Evolutionary conservation across 441 rosid genomes (phyloP).

Genomic region (Eruca vesicaria): DNA sequence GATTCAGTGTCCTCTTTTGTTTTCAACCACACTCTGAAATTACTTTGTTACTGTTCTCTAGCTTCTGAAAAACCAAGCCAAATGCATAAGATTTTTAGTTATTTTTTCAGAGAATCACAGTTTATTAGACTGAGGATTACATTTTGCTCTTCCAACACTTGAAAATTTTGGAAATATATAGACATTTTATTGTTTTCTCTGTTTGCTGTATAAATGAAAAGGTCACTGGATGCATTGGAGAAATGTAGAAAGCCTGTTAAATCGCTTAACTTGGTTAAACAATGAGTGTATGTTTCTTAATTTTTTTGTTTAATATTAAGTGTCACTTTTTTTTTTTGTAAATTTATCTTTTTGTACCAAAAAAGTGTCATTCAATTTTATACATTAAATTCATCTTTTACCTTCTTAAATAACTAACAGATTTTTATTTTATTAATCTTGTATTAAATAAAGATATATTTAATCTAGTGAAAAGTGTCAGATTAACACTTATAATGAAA

Average conservation of each 20-base stretch:
- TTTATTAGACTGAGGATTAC: conserved; percentile 6
- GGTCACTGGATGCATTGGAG: background rate
- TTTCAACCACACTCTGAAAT: background rate
- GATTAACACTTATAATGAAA: too few species aligned
- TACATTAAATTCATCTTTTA: too few species aligned
- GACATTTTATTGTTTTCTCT: background rate
- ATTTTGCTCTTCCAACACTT: background rate
- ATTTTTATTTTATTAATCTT: too few species aligned
- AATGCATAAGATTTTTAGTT: background rate
- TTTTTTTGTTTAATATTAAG: too few species aligned
- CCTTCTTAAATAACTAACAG: too few species aligned
- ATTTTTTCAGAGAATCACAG: conserved; percentile 17
- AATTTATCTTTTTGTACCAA: too few species aligned
- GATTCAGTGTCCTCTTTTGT: background rate
- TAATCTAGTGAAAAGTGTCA: too few species aligned
- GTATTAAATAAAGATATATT: too few species aligned
- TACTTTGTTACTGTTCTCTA: background rate
- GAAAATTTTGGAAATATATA: conserved; percentile 7
- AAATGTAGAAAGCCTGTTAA: background rate
- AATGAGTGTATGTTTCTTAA: too few species aligned
- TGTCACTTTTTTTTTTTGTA: too few species aligned
- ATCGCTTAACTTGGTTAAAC: too few species aligned
- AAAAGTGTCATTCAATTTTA: too few species aligned
- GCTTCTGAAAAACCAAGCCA: background rate
- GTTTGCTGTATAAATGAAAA: background rate